A percentile compares a stretch with the other conserved stretches of the same genome.
Conservation (phyloP, 148 eudicot species). For the Rheum nobile region DNA sequence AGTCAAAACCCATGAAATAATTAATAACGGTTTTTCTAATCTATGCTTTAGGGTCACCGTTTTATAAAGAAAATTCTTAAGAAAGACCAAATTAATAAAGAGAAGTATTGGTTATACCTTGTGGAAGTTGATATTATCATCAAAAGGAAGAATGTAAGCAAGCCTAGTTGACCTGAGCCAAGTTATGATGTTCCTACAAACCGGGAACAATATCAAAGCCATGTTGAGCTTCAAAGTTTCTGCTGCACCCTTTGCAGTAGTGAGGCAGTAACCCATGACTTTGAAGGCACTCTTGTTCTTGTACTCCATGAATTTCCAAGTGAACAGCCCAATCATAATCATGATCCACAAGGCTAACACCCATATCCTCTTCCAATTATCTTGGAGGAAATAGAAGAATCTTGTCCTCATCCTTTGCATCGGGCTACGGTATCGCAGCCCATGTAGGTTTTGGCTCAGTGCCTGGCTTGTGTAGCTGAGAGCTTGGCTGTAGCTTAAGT, state of each 20-base stretch:
- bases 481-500: slow-evolving; percentile 90
- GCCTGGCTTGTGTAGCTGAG: slow-evolving; percentile 92
- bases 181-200: slow-evolving; percentile 87
- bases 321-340: slow-evolving; percentile 60
- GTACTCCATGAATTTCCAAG: slow-evolving; percentile 87
- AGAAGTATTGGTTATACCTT: slow-evolving; percentile 40
- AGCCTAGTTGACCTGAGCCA: slow-evolving; percentile 86
- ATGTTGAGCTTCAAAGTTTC: slow-evolving; percentile 89
- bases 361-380: slow-evolving; percentile 88
- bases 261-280: slow-evolving; percentile 92
- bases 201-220: slow-evolving; percentile 87
- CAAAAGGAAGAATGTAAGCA: slow-evolving; percentile 62
- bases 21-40: too few relatives aligned
- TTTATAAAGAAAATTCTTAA: too few relatives aligned
- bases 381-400: slow-evolving; percentile 47
- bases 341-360: slow-evolving; percentile 64
- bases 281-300: slow-evolving; percentile 53
- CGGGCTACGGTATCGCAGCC: slow-evolving; percentile 48
- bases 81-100: too few relatives aligned
- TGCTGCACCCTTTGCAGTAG: slow-evolving; percentile 93
- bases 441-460: slow-evolving; percentile 83
- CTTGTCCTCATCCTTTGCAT: slow-evolving; percentile 46
- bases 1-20: too few relatives aligned
- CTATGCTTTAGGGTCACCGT: too few relatives aligned
- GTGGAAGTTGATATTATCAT: slow-evolving; percentile 96